Percentiles rank a stretch among this genome's conserved stretches.
Conservation (phyloP, 768 basidiomycete genomes). For the Daedaleopsis sinensis region DNA sequence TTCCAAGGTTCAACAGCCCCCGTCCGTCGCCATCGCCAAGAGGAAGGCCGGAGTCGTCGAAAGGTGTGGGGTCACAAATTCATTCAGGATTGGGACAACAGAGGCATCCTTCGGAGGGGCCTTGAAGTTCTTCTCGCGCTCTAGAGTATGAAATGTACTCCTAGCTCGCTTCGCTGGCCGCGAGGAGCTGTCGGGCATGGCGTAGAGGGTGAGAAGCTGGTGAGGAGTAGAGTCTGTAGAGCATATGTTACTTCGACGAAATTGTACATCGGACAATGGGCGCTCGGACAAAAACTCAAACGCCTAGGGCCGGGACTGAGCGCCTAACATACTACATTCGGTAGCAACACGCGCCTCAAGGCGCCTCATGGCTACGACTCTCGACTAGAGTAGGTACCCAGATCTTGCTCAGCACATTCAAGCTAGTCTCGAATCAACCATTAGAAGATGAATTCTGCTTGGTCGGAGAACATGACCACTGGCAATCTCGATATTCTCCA, state of each 20-base stretch:
- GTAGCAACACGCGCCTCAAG: no score
- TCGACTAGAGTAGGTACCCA: no score
- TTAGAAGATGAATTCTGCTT: no score
- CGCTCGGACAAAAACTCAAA: conserved; percentile 18
- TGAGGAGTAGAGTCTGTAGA: background rate
- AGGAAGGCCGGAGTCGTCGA: conserved; percentile 88
- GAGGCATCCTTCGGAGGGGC: conserved; percentile 71
- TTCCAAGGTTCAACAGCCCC: conserved; percentile 75
- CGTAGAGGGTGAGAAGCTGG: conserved; percentile 7
- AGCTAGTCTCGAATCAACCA: no score
- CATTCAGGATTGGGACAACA: conserved; percentile 81
- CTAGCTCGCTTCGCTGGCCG: conserved; percentile 37
- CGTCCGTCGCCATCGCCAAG: conserved; percentile 73
- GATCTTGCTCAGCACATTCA: no score
- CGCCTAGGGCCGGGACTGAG: background rate
- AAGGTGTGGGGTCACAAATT: conserved; percentile 94
- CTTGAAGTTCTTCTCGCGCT: conserved; percentile 76
- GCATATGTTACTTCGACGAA: background rate
- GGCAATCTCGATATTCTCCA: no score
- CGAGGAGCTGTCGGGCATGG: conserved; percentile 56
- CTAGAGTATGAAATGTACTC: conserved; percentile 78
- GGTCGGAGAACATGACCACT: no score
- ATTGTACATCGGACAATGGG: conserved; percentile 10
- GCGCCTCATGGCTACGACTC: no score
- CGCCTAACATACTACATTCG: no score